Conservation (phyloP, 306 rosid genomes). For the Psophocarpus tetragonolobus region DNA sequence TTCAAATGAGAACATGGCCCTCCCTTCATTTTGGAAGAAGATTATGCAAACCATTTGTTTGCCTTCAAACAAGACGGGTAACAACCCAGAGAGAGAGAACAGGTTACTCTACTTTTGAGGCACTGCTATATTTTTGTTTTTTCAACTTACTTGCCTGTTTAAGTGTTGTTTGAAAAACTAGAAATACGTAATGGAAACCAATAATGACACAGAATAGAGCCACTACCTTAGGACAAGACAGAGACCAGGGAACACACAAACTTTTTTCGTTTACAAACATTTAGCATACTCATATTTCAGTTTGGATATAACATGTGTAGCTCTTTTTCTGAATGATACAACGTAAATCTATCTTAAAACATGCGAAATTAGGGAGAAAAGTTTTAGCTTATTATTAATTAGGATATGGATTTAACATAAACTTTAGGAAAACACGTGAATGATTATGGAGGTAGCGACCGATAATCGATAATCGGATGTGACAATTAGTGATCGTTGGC, state of each 20-base stretch:
- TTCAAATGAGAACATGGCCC: constrained; percentile 20
- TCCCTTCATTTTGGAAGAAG: constrained; percentile 21
- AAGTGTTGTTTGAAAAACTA: neutral
- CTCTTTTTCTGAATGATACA: neutral
- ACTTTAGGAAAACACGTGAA: constrained; percentile 47
- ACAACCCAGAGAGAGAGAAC: neutral
- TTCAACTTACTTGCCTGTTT: neutral
- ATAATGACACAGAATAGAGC: constrained; percentile 24
- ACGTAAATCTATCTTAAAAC: neutral
- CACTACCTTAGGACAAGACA: neutral
- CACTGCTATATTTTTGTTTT: neutral
- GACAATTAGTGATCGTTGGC: no score
- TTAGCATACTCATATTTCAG: neutral
- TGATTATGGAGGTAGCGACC: no score
- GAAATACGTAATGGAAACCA: constrained; percentile 19
- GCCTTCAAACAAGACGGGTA: neutral
- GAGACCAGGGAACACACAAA: neutral
- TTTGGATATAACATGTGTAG: neutral
- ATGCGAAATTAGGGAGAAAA: neutral
- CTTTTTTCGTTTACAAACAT: neutral
- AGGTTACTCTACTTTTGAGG: neutral
- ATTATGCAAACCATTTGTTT: neutral
- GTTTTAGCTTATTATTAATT: neutral
- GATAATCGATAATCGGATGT: no score
- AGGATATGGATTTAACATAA: neutral